Base-by-base conservation (phyloP, 306 rosid species). In the Dryas octopetala region DNA sequence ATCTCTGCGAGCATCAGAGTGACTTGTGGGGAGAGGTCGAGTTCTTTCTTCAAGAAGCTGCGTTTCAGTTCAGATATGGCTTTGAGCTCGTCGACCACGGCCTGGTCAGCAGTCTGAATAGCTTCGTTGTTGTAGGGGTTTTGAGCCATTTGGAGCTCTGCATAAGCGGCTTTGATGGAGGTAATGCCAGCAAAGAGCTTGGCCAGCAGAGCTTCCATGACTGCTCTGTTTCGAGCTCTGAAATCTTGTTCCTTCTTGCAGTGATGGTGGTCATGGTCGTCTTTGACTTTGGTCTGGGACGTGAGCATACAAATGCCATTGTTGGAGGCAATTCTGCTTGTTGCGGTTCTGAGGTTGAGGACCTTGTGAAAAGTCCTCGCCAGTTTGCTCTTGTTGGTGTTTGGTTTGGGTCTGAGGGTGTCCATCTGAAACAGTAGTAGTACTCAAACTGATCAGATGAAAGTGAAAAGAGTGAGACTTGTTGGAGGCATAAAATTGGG, bases 121-220 rank as follows among this genome's bases (percentile, higher is more conserved):
- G 89, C 88, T 4, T 91, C 83, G 41, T 90, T 79, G 74, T 88
- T 85, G 86, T 95, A 95, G 1, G 99, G 99, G 60, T 84, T 80
- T 67, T 95, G 99, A 45, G 99, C 99, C 91, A 92, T 95, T 83
- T 95, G 97, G 46, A 95, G 93, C 78, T 95, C 96, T 0, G 97
- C 99, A 8, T 95, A 95, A 6, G 97, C 81, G 11, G 99, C 97
- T 89, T 95, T 95, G 19, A 95, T 95, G 70, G 97, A 78, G 1
- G 99, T 90, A n/a, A 95, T 86, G 1, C 88, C 90, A 0, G 99
- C 97, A 40, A 95, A 95, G 66, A 95, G 97, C 84, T 93, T 90
- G 0, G 99, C 96, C 4, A 85, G 81, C 17, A 92, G 72, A 71
- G 99, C 99, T 76, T 95, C 97, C 91, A 92, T 81, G 26, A 91